These are phyloP conservation scores for Aspergillus floridensis DNA, from an alignment of 2,329 filamentous ascomycete species.

Conservation along the genomic window DNA sequence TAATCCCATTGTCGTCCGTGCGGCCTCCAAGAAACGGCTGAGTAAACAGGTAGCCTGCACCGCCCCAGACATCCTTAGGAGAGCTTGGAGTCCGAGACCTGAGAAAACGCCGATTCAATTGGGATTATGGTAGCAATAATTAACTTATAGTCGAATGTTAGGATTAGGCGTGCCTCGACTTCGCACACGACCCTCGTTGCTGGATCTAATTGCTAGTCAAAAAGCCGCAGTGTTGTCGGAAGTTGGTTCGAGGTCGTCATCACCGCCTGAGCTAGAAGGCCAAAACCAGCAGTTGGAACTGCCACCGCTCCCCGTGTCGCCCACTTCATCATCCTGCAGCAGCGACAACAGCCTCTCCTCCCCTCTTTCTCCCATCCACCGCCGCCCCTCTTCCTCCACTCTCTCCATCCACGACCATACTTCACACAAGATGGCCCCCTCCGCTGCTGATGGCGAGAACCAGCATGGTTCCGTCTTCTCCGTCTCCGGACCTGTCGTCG, in stretches of 20 bases:
- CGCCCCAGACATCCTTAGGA: neutral
- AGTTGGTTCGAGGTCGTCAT: slow-evolving; percentile 23
- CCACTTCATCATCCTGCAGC: slow-evolving; percentile 34
- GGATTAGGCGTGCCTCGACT: slow-evolving; percentile 57
- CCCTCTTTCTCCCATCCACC: slow-evolving; percentile 24
- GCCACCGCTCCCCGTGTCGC: slow-evolving; percentile 47
- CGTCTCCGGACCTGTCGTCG: slow-evolving; percentile 81
- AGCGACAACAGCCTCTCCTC: slow-evolving; percentile 21
- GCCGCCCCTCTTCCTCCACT: slow-evolving; percentile 19
- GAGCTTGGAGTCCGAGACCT: neutral
- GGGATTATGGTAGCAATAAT: neutral
- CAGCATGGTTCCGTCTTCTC: slow-evolving; percentile 68
- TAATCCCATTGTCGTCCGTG: neutral
- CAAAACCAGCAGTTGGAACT: slow-evolving; percentile 26
- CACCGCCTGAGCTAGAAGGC: slow-evolving; percentile 38
- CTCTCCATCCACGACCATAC: slow-evolving; percentile 24
- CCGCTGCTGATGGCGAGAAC: slow-evolving; percentile 48
- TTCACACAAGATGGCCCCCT: slow-evolving; percentile 42
- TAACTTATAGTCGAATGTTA: slow-evolving; percentile 46
- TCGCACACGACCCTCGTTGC: slow-evolving; percentile 59
- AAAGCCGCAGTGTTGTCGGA: slow-evolving; percentile 3
- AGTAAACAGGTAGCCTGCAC: slow-evolving; percentile 8
- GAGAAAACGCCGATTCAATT: neutral
- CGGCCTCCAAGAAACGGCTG: slow-evolving; percentile 7
- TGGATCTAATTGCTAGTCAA: slow-evolving; percentile 54